Percentiles rank a stretch among this genome's conserved stretches.
phyloP scores from a whole-genome alignment of 1,139 yeast genomes.

The Sugiyamaella novakii region DNA sequence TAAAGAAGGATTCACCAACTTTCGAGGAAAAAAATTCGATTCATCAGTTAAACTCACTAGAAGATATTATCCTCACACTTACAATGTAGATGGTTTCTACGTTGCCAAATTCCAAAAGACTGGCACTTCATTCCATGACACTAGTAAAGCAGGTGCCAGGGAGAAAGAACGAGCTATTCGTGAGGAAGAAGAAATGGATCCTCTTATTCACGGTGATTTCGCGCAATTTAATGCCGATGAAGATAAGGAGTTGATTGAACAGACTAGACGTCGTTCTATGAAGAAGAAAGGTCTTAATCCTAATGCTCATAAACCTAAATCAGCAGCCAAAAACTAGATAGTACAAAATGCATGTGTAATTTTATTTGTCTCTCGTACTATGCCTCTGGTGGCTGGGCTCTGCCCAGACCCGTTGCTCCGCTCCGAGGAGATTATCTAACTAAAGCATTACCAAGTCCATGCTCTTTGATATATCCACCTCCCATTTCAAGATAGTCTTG shows the following conservation, averaged over 20 bases:
- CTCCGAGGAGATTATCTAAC: conserved; percentile 21
- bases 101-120: conserved; percentile 95
- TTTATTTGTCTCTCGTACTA: too few relatives aligned
- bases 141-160: conserved; percentile 83
- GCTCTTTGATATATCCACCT: conserved; percentile 85
- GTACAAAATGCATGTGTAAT: conserved; percentile 7
- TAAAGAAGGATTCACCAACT: conserved; percentile 91
- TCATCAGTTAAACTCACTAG: conserved; percentile 77
- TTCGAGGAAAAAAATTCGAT: conserved; percentile 89
- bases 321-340: conserved; percentile 5
- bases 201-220: conserved; percentile 82
- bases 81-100: conserved; percentile 97
- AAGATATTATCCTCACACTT: conserved; percentile 97
- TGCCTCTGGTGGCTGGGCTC: not conserved
- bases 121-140: conserved; percentile 66
- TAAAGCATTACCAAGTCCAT: conserved; percentile 66
- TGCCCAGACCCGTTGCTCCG: not conserved
- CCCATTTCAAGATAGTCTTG: conserved; percentile 88
- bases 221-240: conserved; percentile 77
- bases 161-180: conserved; percentile 83
- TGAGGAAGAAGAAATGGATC: conserved; percentile 66
- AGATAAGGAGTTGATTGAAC: conserved; percentile 74
- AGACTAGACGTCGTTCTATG: conserved; percentile 69
- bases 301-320: conserved; percentile 38
- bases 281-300: conserved; percentile 85